phyloP scores from a whole-genome alignment of 2,329 filamentous ascomycete genomes.

The Diplodia corticola region DNA sequence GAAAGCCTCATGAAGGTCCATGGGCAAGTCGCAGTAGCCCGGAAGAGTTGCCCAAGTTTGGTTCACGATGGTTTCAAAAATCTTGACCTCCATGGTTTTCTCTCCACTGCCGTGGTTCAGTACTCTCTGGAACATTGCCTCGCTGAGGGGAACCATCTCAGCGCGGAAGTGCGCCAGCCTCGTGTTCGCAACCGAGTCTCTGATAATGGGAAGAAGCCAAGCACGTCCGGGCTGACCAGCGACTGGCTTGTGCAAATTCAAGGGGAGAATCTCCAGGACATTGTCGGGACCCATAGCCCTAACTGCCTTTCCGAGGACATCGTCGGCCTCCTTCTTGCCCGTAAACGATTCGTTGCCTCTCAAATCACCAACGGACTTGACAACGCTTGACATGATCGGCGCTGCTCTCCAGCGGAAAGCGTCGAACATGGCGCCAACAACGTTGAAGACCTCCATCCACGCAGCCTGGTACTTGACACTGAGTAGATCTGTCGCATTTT shows the following conservation, averaged over 20 bases:
- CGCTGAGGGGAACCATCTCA: slow-evolving; percentile 86
- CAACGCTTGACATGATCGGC: slow-evolving; percentile 73
- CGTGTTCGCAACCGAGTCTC: slow-evolving; percentile 88
- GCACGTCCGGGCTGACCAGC: slow-evolving; percentile 80
- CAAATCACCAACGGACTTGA: slow-evolving; percentile 80
- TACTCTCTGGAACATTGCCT: slow-evolving; percentile 84
- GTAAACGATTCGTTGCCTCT: slow-evolving; percentile 84
- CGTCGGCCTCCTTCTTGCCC: slow-evolving; percentile 92
- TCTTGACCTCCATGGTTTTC: slow-evolving; percentile 95
- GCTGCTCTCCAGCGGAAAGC: slow-evolving; percentile 80
- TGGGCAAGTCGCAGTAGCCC: slow-evolving; percentile 89
- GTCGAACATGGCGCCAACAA: slow-evolving; percentile 84
- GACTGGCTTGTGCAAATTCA: slow-evolving; percentile 79
- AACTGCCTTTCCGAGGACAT: slow-evolving; percentile 83
- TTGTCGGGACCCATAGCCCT: slow-evolving; percentile 86
- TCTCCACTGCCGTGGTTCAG: slow-evolving; percentile 77
- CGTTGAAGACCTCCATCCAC: slow-evolving; percentile 92
- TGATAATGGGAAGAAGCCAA: slow-evolving; percentile 90
- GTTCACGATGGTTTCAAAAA: slow-evolving; percentile 93
- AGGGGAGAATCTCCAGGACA: slow-evolving; percentile 76
- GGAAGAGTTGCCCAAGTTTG: slow-evolving; percentile 94
- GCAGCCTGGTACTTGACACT: slow-evolving; percentile 91
- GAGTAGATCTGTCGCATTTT: slow-evolving; percentile 70
- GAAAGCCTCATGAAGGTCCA: slow-evolving; percentile 68
- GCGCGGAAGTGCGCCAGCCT: slow-evolving; percentile 79